Evolutionary conservation across 2,329 filamentous ascomycete species (phyloP).

Genomic region (Aspergillus hortae): DNA sequence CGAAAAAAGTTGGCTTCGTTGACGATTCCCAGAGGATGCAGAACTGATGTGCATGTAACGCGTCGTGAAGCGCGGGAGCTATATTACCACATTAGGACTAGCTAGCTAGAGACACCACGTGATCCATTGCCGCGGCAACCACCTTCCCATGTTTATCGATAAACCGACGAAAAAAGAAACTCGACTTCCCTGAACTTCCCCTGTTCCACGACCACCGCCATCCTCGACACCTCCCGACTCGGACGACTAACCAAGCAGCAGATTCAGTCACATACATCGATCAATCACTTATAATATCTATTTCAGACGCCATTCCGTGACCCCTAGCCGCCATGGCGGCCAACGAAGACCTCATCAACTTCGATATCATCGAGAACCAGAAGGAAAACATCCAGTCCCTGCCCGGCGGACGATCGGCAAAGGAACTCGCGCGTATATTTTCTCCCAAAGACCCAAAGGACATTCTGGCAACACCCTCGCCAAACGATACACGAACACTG

Average conservation of each 20-base stretch:
- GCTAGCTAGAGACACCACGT: slow-evolving; percentile 17
- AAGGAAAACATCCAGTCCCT: slow-evolving; percentile 98
- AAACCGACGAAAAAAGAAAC: slow-evolving; percentile 17
- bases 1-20: no score
- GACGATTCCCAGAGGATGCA: no score
- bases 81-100: slow-evolving; percentile 13
- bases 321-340: slow-evolving; percentile 47
- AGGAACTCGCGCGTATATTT: slow-evolving; percentile 76
- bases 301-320: slow-evolving; percentile 22
- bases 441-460: slow-evolving; percentile 45
- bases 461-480: slow-evolving; percentile 60
- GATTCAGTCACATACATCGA: neutral
- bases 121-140: slow-evolving; percentile 31
- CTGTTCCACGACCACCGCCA: slow-evolving; percentile 3
- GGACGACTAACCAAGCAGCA: neutral
- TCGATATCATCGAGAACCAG: slow-evolving; percentile 91
- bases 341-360: slow-evolving; percentile 51
- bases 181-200: slow-evolving; percentile 1
- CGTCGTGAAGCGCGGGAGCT: neutral
- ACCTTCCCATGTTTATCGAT: slow-evolving; percentile 35
- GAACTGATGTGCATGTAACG: neutral
- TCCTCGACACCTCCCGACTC: slow-evolving; percentile 1
- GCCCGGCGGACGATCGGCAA: slow-evolving; percentile 82
- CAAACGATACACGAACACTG: slow-evolving; percentile 69
- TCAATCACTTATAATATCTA: neutral